phyloP scores from a whole-genome alignment of 169 alveolate species.

The Cryptosporidium ryanae region DNA sequence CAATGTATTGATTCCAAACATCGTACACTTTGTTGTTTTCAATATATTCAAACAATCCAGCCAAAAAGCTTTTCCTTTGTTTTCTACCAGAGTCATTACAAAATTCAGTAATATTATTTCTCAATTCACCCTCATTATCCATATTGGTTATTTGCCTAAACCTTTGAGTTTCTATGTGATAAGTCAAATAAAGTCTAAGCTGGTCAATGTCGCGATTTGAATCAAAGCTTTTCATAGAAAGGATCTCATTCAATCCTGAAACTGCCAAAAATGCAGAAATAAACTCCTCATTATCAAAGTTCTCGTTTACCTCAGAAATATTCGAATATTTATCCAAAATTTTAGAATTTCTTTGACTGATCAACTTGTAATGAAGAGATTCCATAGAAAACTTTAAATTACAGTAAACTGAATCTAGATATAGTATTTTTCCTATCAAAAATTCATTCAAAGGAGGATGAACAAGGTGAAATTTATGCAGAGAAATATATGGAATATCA shows the following conservation, averaged over 20 bases:
- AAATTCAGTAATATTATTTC: background rate
- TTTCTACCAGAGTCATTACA: background rate
- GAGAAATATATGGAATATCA: slow-evolving; percentile 45
- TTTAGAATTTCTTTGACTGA: background rate
- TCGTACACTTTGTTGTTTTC: slow-evolving; percentile 23
- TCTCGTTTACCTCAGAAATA: background rate
- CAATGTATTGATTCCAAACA: slow-evolving; percentile 37
- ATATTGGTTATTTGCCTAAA: slow-evolving; percentile 1
- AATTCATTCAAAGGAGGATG: slow-evolving; percentile 72
- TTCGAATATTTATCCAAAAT: slow-evolving; percentile 2
- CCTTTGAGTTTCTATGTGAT: slow-evolving; percentile 67
- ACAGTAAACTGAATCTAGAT: slow-evolving; percentile 33
- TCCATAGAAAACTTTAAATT: slow-evolving; percentile 50
- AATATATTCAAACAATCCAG: slow-evolving; percentile 48
- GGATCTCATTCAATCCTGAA: slow-evolving; percentile 24
- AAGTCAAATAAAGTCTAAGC: slow-evolving; percentile 31
- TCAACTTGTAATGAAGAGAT: slow-evolving; percentile 9
- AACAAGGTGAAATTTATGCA: slow-evolving; percentile 40
- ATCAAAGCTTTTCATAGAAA: slow-evolving; percentile 27
- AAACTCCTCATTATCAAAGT: slow-evolving; percentile 22
- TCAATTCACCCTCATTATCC: background rate
- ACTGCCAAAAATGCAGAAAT: slow-evolving; percentile 13
- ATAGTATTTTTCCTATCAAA: slow-evolving; percentile 54
- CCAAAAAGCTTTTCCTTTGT: slow-evolving; percentile 11
- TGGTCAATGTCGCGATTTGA: slow-evolving; percentile 49